Conservation (phyloP, 176 grass and related monocot species). For the Aegilops bicornis region DNA sequence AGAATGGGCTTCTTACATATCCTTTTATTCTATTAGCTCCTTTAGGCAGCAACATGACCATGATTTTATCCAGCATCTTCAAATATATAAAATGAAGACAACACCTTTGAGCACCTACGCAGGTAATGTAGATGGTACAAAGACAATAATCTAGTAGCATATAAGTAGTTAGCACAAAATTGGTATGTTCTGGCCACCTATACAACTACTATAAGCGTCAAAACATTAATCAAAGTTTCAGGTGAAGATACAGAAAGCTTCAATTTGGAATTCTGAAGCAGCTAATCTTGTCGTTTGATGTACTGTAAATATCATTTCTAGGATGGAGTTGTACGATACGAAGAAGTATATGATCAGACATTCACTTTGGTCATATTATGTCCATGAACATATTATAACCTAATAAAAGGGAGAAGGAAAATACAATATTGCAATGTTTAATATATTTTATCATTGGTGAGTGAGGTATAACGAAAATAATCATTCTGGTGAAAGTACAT, state of each 20-base stretch:
- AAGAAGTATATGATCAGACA: no score
- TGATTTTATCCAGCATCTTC: neutral
- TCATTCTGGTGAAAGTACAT: no score
- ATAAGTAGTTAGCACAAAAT: slow-evolving; percentile 8
- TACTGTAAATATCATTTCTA: no score
- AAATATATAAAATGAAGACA: slow-evolving; percentile 7
- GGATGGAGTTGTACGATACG: no score
- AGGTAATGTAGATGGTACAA: neutral
- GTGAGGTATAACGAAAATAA: no score
- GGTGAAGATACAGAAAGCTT: neutral
- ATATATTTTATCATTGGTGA: no score
- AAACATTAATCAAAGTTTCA: slow-evolving; percentile 22
- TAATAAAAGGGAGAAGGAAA: no score
- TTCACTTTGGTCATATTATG: no score
- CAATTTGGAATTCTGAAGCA: no score
- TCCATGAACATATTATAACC: no score
- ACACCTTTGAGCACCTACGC: slow-evolving; percentile 2
- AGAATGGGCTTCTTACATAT: slow-evolving; percentile 7
- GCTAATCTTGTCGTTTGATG: no score
- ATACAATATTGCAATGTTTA: no score
- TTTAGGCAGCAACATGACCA: slow-evolving; percentile 7
- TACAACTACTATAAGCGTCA: slow-evolving; percentile 2
- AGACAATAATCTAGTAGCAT: slow-evolving; percentile 12
- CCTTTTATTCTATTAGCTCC: neutral
- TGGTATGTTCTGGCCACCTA: neutral